Evolutionary conservation across 345 rosid genomes (phyloP).

Genomic region (Sonneratia alba): DNA sequence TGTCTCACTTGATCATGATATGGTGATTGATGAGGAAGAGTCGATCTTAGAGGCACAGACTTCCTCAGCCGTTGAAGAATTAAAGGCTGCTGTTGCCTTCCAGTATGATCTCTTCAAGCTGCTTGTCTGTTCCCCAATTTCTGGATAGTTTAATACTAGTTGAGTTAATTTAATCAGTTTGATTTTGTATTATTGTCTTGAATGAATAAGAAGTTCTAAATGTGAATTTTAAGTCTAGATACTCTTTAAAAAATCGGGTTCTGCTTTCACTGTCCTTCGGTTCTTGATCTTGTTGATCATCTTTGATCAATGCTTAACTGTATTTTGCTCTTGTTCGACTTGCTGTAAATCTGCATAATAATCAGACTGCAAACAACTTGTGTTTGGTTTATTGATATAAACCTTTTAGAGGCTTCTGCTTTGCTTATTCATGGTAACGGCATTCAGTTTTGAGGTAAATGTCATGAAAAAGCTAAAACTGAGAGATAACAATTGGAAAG

Average conservation of each 20-base stretch:
- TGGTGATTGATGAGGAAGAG: slow-evolving; percentile 74
- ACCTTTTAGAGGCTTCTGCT: neutral
- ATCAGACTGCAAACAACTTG: neutral
- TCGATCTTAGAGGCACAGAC: slow-evolving; percentile 63
- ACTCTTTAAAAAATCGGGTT: neutral
- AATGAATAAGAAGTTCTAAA: neutral
- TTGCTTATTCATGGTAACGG: neutral
- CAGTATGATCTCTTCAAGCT: slow-evolving; percentile 32
- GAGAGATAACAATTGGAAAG: neutral
- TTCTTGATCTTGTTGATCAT: neutral
- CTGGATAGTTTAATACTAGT: neutral
- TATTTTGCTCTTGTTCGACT: neutral
- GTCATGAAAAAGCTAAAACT: neutral
- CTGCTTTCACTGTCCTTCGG: neutral
- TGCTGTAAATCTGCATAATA: neutral
- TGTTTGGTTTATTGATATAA: neutral
- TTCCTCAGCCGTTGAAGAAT: slow-evolving; percentile 52
- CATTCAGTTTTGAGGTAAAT: neutral
- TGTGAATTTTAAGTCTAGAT: neutral
- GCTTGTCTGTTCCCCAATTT: neutral
- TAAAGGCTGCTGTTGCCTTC: slow-evolving; percentile 55
- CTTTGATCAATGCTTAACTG: neutral
- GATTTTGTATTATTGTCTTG: neutral
- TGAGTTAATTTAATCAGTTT: neutral
- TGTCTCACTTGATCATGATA: slow-evolving; percentile 35